Percentiles rank a stretch among this genome's conserved stretches.
Conservation (phyloP, 495 filamentous ascomycete species). For the Aspergillus coremiiformis region DNA sequence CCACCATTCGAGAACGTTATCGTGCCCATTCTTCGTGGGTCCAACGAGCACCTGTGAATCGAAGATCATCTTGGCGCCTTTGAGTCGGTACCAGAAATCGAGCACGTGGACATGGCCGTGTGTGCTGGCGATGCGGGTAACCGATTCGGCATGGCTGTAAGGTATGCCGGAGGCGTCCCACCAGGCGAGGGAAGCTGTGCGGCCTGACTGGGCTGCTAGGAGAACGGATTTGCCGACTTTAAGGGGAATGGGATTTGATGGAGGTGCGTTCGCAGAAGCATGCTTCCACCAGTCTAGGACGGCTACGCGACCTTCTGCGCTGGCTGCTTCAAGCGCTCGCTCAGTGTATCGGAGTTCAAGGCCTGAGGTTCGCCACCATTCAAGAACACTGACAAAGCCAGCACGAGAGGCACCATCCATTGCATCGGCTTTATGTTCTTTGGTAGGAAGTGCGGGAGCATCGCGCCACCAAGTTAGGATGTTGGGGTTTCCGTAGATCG, state of each 20-base stretch:
- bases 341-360: conserved; percentile 79
- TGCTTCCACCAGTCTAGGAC: conserved; percentile 90
- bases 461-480: conserved; percentile 86
- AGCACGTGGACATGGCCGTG: conserved; percentile 84
- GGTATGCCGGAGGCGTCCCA: conserved; percentile 74
- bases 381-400: conserved; percentile 74
- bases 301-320: conserved; percentile 68
- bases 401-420: conserved; percentile 78
- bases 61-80: conserved; percentile 78
- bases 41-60: conserved; percentile 85
- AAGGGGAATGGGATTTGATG: conserved; percentile 42
- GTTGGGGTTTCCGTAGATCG: conserved; percentile 74
- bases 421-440: conserved; percentile 71
- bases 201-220: conserved; percentile 71
- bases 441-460: conserved; percentile 67
- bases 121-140: conserved; percentile 74
- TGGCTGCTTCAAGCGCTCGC: conserved; percentile 76
- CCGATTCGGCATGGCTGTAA: conserved; percentile 63
- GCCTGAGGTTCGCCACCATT: conserved; percentile 84
- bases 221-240: conserved; percentile 77
- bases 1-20: conserved; percentile 88
- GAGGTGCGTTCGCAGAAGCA: conserved; percentile 34
- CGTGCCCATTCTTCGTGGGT: conserved; percentile 78
- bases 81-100: conserved; percentile 69
- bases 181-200: conserved; percentile 65